These are phyloP conservation scores for Penicillium turbatum DNA, from an alignment of 495 filamentous ascomycete species.

Conservation along the genomic window DNA sequence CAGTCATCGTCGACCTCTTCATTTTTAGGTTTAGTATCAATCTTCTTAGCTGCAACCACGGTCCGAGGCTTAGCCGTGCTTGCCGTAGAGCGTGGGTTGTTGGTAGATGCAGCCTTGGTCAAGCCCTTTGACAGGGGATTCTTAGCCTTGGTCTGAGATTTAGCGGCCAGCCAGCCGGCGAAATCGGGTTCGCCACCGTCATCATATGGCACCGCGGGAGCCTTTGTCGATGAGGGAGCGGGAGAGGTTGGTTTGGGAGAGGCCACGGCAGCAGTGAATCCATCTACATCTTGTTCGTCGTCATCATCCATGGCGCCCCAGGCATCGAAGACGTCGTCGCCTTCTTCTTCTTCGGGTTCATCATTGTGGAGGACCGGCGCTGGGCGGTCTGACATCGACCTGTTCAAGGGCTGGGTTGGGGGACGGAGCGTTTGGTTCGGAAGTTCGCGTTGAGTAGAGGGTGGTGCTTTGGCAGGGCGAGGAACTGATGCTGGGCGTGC, in stretches of 20 bases:
- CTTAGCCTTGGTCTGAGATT: constrained; percentile 66
- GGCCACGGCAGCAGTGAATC: constrained; percentile 43
- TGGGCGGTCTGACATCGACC: constrained; percentile 36
- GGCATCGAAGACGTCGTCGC: constrained; percentile 57
- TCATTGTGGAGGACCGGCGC: constrained; percentile 41
- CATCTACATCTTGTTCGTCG: constrained; percentile 47
- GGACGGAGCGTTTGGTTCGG: constrained; percentile 34
- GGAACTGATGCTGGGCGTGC: constrained; percentile 47
- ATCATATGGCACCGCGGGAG: constrained; percentile 56
- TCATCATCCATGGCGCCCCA: constrained; percentile 72
- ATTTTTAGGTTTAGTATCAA: constrained; percentile 50
- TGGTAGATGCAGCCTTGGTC: constrained; percentile 46
- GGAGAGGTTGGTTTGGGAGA: constrained; percentile 31
- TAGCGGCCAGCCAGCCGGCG: constrained; percentile 85
- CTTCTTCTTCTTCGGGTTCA: constrained; percentile 40
- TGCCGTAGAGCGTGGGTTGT: constrained; percentile 28
- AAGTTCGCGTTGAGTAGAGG: constrained; percentile 45
- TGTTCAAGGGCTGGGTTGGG: constrained; percentile 40
- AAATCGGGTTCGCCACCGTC: constrained; percentile 89
- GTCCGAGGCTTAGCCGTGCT: constrained; percentile 40
- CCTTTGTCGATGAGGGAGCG: constrained; percentile 27
- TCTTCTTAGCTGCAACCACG: constrained; percentile 40
- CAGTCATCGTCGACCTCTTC: constrained; percentile 49
- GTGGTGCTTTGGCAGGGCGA: constrained; percentile 42
- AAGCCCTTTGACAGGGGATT: constrained; percentile 76